A percentile compares a stretch with the other conserved stretches of the same genome.
Evolutionary conservation across 768 basidiomycete genomes (phyloP).

Genomic region (Leccinum longicurvipes): DNA sequence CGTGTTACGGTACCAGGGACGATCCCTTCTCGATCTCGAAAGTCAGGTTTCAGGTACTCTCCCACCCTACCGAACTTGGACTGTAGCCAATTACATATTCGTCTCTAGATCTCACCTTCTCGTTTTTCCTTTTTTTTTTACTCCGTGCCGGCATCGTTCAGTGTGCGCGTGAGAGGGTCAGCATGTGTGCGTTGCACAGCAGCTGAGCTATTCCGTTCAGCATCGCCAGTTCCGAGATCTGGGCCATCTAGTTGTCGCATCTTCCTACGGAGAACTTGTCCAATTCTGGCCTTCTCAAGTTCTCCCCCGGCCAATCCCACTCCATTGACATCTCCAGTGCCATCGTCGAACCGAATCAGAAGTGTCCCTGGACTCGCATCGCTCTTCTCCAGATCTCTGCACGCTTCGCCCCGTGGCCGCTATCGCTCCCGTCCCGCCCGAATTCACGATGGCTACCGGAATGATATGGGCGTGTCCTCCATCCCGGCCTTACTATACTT

Average conservation of each 20-base stretch:
- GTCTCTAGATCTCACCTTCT: slow-evolving; percentile 20
- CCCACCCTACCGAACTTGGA: slow-evolving; percentile 25
- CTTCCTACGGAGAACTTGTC: slow-evolving; percentile 28
- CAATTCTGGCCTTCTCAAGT: slow-evolving; percentile 21
- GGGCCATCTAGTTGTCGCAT: slow-evolving; percentile 7
- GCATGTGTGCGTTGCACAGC: slow-evolving; percentile 15
- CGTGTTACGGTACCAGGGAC: slow-evolving; percentile 35
- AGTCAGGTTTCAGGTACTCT: slow-evolving; percentile 36
- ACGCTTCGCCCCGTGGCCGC: slow-evolving; percentile 20
- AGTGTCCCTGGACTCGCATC: slow-evolving; percentile 21
- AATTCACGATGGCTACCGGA: slow-evolving; percentile 34
- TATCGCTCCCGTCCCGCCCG: slow-evolving; percentile 29
- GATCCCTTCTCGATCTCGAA: slow-evolving; percentile 37
- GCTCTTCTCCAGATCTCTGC: slow-evolving; percentile 27
- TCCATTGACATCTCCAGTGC: slow-evolving; percentile 30
- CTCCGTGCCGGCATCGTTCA: slow-evolving; percentile 23
- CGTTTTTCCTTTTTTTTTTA: slow-evolving; percentile 12
- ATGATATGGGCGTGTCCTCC: slow-evolving; percentile 32
- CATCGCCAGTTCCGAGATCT: slow-evolving; percentile 24
- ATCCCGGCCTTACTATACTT: slow-evolving; percentile 34
- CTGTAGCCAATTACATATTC: slow-evolving; percentile 24
- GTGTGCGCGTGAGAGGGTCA: slow-evolving; percentile 14
- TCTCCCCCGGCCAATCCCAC: slow-evolving; percentile 29
- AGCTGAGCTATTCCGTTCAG: slow-evolving; percentile 4
- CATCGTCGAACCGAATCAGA: slow-evolving; percentile 30